Percentiles rank a stretch among this genome's conserved stretches.
Evolutionary conservation across 371 early-diverging fungal genomes (phyloP).

Genomic region (Basidiobolus meristosporus): DNA sequence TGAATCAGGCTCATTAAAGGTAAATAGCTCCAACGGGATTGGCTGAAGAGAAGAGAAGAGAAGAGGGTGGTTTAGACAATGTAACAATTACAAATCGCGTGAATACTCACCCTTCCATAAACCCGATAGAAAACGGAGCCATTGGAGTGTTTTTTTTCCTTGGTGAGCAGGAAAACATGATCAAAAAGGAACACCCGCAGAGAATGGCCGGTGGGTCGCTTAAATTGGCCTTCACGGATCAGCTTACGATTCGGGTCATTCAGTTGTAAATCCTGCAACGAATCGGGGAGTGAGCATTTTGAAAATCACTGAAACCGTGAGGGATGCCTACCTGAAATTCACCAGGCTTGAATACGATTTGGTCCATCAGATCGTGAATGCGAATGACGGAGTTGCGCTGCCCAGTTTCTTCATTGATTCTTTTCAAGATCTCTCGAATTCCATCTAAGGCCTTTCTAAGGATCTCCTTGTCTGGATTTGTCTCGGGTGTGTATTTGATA

Average conservation of each 20-base stretch:
- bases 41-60: slow-evolving; percentile 14
- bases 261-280: slow-evolving; percentile 43
- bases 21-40: slow-evolving; percentile 53
- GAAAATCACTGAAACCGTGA: no score
- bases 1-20: slow-evolving; percentile 32
- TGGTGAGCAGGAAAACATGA: slow-evolving; percentile 62
- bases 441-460: slow-evolving; percentile 32
- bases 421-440: slow-evolving; percentile 42
- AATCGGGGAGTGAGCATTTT: no score
- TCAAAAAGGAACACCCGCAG: slow-evolving; percentile 66
- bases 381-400: slow-evolving; percentile 57
- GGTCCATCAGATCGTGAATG: slow-evolving; percentile 29
- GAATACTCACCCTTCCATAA: no score
- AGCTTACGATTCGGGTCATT: slow-evolving; percentile 42
- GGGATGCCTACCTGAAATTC: slow-evolving; percentile 5
- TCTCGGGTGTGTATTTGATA: slow-evolving; percentile 63
- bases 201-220: slow-evolving; percentile 9
- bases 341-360: slow-evolving; percentile 22
- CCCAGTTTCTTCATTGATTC: slow-evolving; percentile 73
- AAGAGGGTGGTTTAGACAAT: no score
- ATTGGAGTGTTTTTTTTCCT: slow-evolving; percentile 15
- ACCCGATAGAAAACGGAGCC: no score
- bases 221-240: slow-evolving; percentile 62
- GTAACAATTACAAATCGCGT: no score
- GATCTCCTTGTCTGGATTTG: slow-evolving; percentile 53